These are phyloP conservation scores for Spatholobus suberectus DNA, from an alignment of 306 rosid species.

Conservation along the genomic window DNA sequence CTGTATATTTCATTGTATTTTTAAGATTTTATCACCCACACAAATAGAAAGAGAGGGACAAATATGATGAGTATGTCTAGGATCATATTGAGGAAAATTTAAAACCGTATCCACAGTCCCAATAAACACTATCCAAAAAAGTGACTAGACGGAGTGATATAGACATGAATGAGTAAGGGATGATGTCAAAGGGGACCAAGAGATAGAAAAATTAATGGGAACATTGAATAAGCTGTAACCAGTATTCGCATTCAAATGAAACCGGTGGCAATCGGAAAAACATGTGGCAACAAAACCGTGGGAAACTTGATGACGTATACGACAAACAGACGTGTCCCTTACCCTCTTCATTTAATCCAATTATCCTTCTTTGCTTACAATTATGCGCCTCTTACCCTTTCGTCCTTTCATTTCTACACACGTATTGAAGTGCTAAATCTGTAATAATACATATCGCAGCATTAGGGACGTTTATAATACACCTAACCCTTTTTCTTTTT, in stretches of 20 bases:
- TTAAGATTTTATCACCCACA: conserved; percentile 21
- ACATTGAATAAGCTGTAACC: neutral
- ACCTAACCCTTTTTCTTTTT: neutral
- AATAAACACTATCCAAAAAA: neutral
- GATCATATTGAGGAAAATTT: neutral
- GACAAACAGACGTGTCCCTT: conserved; percentile 28
- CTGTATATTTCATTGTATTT: neutral
- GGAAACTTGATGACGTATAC: conserved; percentile 11
- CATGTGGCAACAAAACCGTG: conserved; percentile 56
- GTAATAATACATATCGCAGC: neutral
- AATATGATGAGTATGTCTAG: neutral
- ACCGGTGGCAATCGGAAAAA: conserved; percentile 49
- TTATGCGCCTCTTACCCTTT: conserved; percentile 8
- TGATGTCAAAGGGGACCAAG: neutral
- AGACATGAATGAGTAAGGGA: neutral
- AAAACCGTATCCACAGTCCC: neutral
- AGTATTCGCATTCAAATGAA: conserved; percentile 17
- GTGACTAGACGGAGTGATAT: conserved; percentile 17
- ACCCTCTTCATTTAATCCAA: conserved; percentile 1
- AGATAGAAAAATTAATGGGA: neutral
- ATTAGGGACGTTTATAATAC: neutral
- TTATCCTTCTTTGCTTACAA: conserved; percentile 20
- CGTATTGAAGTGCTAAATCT: conserved; percentile 18
- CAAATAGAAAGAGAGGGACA: neutral
- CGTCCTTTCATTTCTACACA: conserved; percentile 28